These are phyloP conservation scores for Allium fistulosum DNA, from an alignment of 106 monocot genomes.

Conservation along the genomic window DNA sequence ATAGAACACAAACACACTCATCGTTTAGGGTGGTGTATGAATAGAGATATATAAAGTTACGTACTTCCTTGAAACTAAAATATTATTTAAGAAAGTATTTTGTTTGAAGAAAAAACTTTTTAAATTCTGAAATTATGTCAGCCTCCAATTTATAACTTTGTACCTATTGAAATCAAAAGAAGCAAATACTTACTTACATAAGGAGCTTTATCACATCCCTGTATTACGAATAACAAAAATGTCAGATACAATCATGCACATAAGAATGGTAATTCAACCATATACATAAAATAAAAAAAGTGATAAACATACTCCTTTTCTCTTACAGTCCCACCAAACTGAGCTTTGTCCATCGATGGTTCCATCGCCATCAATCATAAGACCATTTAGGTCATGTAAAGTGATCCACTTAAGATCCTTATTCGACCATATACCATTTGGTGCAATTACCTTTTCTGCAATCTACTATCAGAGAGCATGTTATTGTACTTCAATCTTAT, in stretches of 20 bases:
- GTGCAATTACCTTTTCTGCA: no score
- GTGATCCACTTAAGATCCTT: no score
- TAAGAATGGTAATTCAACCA: neutral
- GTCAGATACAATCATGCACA: neutral
- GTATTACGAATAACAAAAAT: neutral
- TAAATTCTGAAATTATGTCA: no score
- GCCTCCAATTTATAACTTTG: neutral
- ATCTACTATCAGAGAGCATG: no score
- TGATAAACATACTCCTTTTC: conserved; percentile 1
- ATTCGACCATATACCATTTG: no score
- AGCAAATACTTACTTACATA: neutral
- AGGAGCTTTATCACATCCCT: neutral
- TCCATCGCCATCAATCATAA: neutral
- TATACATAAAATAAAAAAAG: neutral
- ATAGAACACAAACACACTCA: no score
- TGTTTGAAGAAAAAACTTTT: no score
- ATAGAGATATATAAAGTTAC: no score
- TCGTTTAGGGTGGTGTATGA: no score
- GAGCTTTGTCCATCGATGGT: conserved; percentile 1
- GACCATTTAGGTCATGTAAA: neutral
- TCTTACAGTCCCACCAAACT: conserved; percentile 10
- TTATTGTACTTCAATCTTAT: no score
- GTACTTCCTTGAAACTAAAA: no score
- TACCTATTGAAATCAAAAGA: neutral
- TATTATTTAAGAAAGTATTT: no score